These are phyloP conservation scores for Trichoderma reesei DNA, from an alignment of 495 filamentous ascomycete genomes.

Conservation along the genomic window DNA sequence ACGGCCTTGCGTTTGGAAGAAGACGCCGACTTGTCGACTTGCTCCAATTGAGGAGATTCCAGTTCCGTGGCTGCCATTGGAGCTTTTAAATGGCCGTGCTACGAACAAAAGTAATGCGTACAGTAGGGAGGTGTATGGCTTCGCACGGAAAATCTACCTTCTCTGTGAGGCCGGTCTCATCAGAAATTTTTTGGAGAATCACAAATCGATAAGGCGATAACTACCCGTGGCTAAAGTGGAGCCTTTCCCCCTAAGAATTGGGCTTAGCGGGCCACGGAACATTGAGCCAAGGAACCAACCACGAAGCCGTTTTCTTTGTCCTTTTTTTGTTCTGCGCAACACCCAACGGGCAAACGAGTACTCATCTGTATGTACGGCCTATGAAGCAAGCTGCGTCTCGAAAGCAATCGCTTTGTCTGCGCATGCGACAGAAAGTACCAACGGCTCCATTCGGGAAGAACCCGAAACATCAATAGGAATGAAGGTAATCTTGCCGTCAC, in stretches of 20 bases:
- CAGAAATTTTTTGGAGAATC: constrained; percentile 4
- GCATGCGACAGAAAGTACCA: no score
- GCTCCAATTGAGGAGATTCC: constrained; percentile 13
- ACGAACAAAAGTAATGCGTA: no score
- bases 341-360: no score
- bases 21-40: constrained; percentile 15
- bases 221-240: neutral
- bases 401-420: no score
- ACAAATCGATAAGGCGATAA: constrained; percentile 1
- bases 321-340: no score
- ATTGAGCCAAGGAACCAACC: neutral
- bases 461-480: neutral
- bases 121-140: no score
- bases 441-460: no score
- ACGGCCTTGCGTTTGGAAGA: constrained; percentile 65
- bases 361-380: no score
- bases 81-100: neutral
- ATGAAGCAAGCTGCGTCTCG: no score
- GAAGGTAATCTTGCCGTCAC: neutral
- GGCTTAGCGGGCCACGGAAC: neutral
- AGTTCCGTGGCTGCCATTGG: neutral
- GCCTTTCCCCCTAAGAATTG: neutral
- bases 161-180: no score
- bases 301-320: no score
- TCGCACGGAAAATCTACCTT: no score